Evolutionary conservation across 306 rosid genomes (phyloP), one percentile per base, ranked within the genome.

Genomic region (Cucumis sativus): DNA sequence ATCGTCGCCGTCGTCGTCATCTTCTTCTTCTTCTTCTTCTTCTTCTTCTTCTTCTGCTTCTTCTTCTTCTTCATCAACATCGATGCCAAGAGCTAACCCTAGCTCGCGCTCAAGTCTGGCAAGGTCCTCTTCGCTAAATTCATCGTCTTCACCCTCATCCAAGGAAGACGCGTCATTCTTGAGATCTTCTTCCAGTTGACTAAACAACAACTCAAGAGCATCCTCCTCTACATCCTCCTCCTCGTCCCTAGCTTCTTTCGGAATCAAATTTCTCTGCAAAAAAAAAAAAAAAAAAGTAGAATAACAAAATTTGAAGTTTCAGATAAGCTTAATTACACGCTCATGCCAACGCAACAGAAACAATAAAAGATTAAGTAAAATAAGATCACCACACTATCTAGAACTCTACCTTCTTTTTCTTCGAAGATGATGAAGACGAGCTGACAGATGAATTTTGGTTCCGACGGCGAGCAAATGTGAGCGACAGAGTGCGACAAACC

Each of bases 131-230:
- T 88, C 97, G 23, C 74, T 86, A 40, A 89, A 84, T 25, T 88
- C 92, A 18, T 79, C 86, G 45, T 75, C 84, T 8, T 86, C 88
- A 28, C 72, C 81, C 20, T 45, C 80, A 2, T 76, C 90, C 93
- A 3, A 79, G 58, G 91, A 73, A 17, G 45, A 77, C 74, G 77
- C 93, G 41, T 83, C 97, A 47, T 91, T 88, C 76, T 89, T 92
- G 13, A 92, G 90, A 84, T 95, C 97, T 63, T 95, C 92, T 86
- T 89, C 97, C 54, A 95, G 93, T 76, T 79, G 90, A 75, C 81
- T 84, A 82, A 95, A 95, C 15, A 95, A 91, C 23, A 87, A 81
- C 85, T 92, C 98, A 28, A 95, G 81, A 6, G 97, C 91, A 37
- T 90, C 98, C 33, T 79, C 92, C 1, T 88, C 96, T 25, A 79